These are phyloP conservation scores for Limtongia smithiae DNA, from an alignment of 805 yeast genomes.

Conservation along the genomic window DNA sequence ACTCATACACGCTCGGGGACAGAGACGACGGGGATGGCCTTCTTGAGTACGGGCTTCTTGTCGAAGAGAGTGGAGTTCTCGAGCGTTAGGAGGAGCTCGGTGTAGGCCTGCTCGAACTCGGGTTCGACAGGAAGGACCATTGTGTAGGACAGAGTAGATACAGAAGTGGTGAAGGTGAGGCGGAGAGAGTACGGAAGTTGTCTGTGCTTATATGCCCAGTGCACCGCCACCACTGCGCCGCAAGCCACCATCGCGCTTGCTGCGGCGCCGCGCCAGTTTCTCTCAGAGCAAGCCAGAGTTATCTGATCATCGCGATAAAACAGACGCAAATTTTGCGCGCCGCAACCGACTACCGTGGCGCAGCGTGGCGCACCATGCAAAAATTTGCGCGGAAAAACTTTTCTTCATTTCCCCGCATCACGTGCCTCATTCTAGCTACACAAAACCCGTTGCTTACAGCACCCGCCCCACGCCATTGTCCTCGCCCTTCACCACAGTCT, in stretches of 20 bases:
- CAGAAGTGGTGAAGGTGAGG: background rate
- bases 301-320: too few species aligned
- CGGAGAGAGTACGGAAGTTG: too few species aligned
- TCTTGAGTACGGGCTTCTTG: constrained; percentile 84
- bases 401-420: too few species aligned
- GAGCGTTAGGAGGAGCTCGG: constrained; percentile 83
- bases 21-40: constrained; percentile 83
- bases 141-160: too few species aligned
- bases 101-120: constrained; percentile 97
- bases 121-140: constrained; percentile 71
- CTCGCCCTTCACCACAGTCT: constrained; percentile 30
- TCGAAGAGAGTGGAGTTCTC: constrained; percentile 87
- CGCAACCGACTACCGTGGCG: background rate
- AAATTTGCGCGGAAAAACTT: too few species aligned
- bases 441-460: constrained; percentile 3
- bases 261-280: too few species aligned
- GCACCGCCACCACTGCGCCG: too few species aligned
- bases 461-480: constrained; percentile 32
- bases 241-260: too few species aligned
- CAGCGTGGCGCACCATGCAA: too few species aligned
- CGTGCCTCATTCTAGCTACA: background rate
- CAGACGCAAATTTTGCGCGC: too few species aligned
- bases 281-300: too few species aligned
- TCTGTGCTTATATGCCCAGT: too few species aligned
- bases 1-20: constrained; percentile 75